Evolutionary conservation across 228 moss, liverwort and hornwort genomes (phyloP).

Genomic region (Sphagnum fallax): DNA sequence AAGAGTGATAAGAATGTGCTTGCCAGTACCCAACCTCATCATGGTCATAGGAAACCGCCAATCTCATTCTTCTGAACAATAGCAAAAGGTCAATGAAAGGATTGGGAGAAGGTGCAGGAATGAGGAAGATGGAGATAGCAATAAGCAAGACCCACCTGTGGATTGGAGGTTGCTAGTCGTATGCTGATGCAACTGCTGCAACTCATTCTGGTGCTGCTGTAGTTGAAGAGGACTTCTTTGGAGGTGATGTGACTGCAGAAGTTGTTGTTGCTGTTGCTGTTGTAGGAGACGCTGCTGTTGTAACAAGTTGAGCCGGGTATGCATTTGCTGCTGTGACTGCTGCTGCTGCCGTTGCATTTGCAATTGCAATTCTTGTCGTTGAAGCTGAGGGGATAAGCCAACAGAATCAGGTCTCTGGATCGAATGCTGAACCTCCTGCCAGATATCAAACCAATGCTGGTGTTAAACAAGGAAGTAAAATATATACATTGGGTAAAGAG

Average conservation of each 20-base stretch:
- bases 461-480: no score
- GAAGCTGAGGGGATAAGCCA: conserved; percentile 62
- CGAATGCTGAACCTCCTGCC: conserved; percentile 46
- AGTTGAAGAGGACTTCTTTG: conserved; percentile 65
- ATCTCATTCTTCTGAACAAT: no score
- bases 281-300: conserved; percentile 66
- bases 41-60: no score
- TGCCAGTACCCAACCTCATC: no score
- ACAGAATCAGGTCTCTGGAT: conserved; percentile 54
- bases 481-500: no score
- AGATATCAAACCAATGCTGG: no score
- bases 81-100: no score
- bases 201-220: conserved; percentile 65
- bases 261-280: conserved; percentile 66
- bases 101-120: no score
- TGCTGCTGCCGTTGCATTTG: conserved; percentile 67
- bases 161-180: conserved; percentile 44
- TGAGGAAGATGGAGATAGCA: no score
- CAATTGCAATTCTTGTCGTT: conserved; percentile 64
- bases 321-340: conserved; percentile 38
- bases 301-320: conserved; percentile 55
- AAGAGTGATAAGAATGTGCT: no score
- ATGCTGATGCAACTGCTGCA: conserved; percentile 66
- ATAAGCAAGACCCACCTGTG: conserved; percentile 22
- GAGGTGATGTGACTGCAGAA: conserved; percentile 57